Conservation (phyloP, 345 rosid genomes). For the Citropsis articulata region DNA sequence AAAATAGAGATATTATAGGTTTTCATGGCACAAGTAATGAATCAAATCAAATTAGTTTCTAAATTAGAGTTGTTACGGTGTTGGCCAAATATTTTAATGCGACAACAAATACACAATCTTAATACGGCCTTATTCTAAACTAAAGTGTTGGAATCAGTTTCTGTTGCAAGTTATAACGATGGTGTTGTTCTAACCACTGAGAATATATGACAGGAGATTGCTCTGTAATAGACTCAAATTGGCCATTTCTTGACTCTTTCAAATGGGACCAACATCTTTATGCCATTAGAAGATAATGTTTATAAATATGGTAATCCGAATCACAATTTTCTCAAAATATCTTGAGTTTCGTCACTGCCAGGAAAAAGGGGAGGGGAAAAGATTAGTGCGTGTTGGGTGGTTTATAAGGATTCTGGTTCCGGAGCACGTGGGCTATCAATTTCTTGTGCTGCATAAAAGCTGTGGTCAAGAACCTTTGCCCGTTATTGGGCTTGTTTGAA, state of each 20-base stretch:
- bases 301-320: not conserved
- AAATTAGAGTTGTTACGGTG: fast-evolving
- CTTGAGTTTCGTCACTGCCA: too few species aligned
- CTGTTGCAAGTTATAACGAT: not conserved
- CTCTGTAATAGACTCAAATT: not conserved
- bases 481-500: too few species aligned
- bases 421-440: not conserved
- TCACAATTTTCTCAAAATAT: not conserved
- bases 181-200: not conserved
- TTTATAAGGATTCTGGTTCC: not conserved
- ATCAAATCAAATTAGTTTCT: too few species aligned
- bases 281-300: not conserved
- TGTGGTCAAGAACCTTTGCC: too few species aligned
- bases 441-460: not conserved
- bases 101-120: too few species aligned
- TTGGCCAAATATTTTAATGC: too few species aligned
- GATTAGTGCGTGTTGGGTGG: too few species aligned
- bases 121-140: too few species aligned
- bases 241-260: not conserved
- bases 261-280: not conserved
- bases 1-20: too few species aligned
- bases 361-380: too few species aligned
- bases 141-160: not conserved
- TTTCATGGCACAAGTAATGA: too few species aligned
- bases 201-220: not conserved